Percentiles rank a stretch among this genome's conserved stretches.
phyloP scores from a whole-genome alignment of 176 grass and related monocot species.

The Urochloa ruziziensis region DNA sequence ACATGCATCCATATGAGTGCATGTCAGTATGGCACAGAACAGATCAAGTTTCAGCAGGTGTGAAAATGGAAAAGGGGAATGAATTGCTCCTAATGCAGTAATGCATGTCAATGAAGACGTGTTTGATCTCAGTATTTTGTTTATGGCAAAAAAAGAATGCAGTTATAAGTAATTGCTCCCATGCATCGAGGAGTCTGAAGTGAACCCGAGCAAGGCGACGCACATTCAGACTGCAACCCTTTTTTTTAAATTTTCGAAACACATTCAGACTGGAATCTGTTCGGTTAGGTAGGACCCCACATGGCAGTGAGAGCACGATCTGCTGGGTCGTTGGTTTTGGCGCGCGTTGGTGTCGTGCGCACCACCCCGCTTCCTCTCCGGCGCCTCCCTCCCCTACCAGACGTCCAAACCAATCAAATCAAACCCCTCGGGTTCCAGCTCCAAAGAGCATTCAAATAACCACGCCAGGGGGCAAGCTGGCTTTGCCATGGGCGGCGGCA shows the following conservation, averaged over 20 bases:
- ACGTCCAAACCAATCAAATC: not conserved
- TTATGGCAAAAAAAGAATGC: not conserved
- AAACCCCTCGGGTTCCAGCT: not conserved
- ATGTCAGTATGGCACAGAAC: no score
- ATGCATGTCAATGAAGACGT: no score
- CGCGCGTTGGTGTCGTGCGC: not conserved
- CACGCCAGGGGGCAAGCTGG: conserved; percentile 10
- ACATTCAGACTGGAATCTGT: not conserved
- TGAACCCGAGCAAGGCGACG: no score
- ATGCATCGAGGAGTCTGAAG: not conserved
- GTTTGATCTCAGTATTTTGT: not conserved
- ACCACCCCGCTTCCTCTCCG: conserved; percentile 11
- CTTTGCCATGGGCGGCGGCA: not conserved
- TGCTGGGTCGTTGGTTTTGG: not conserved
- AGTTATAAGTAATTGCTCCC: not conserved
- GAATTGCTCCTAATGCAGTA: no score
- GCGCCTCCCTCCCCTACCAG: not conserved
- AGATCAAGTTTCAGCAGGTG: no score
- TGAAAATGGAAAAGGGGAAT: no score
- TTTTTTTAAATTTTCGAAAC: no score
- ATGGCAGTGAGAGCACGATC: not conserved
- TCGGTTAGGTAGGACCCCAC: not conserved
- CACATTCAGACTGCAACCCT: no score
- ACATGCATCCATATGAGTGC: no score
- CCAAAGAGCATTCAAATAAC: conserved; percentile 31